These are phyloP conservation scores for Mikania micrantha DNA, from an alignment of 129 eudicot species.

Conservation along the genomic window DNA sequence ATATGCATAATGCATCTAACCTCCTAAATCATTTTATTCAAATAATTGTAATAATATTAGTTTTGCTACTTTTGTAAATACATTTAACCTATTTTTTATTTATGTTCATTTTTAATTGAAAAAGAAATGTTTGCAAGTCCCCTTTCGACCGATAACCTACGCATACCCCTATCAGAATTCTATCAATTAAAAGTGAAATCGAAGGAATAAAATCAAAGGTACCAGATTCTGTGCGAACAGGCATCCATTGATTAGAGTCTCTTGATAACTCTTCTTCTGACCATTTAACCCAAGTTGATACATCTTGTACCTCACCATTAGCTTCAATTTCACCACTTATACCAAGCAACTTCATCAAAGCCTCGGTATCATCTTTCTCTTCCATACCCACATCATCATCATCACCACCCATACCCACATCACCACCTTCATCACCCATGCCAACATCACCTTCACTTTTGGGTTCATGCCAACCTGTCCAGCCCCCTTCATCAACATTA, in stretches of 20 bases:
- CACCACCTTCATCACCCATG: constrained; percentile 34
- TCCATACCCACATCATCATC: constrained; percentile 31
- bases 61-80: neutral
- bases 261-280: constrained; percentile 70
- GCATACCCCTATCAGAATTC: constrained; percentile 7
- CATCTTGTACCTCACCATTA: constrained; percentile 54
- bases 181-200: constrained; percentile 3
- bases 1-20: neutral
- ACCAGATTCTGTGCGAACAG: constrained; percentile 66
- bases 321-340: constrained; percentile 69
- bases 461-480: constrained; percentile 90
- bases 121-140: neutral
- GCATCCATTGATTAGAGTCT: constrained; percentile 82
- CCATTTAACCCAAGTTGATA: constrained; percentile 79
- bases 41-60: neutral
- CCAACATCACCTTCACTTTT: constrained; percentile 34
- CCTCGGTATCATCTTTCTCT: constrained; percentile 65
- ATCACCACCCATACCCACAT: constrained; percentile 33
- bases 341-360: constrained; percentile 80
- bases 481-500: constrained; percentile 73
- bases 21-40: constrained; percentile 5
- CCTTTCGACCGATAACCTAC: neutral
- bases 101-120: neutral
- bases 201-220: neutral
- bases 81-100: neutral